Evolutionary conservation across 371 early-diverging fungal genomes (phyloP), one percentile per base, ranked within the genome.

Genomic region (Nematocida sp.): DNA sequence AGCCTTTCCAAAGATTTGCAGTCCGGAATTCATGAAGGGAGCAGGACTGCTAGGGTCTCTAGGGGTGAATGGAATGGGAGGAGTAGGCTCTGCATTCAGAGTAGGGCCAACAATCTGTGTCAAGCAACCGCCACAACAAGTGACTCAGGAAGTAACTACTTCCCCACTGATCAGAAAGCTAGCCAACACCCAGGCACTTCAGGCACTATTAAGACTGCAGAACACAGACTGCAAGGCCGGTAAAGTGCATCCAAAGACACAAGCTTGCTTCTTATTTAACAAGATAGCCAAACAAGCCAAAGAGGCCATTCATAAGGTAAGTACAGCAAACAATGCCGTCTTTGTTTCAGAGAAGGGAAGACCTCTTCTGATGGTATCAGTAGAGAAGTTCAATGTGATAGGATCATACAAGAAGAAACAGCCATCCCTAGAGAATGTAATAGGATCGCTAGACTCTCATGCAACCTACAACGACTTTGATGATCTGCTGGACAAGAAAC

Each of bases 51-150:
- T 64, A 25, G 53, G 53, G 5, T n/a, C 35, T 11, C 43, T 70
- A 47, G 74, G 61, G n/a, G 27, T 64, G 13, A 54, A 54, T 40
- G 61, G 57, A 25, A 60, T 55, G 52, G 60, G 74, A 31, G 74
- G 74, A 43, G 27, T 53, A 2, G 13, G 35, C 19, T 5, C 11
- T 31, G 34, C 5, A 5, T 60, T 49, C 21, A 21, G 21, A 23
- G 34, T 70, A n/a, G 32, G 21, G 9, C 74, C 74, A 58, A 60
- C 60, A n/a, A 9, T 70, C n/a, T 70, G 74, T 27, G 19, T 70
- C 13, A 70, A 47, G 31, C n/a, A 57, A 25, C 40, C n/a, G 3
- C 61, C 3, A 17, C 38, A 29, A 21, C 17, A 5, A 5, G 25
- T 21, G 19, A 2, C 21, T 17, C 4, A 35, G 9, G 25, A 38